Percentiles rank a stretch among this genome's conserved stretches.
Evolutionary conservation across 345 rosid genomes (phyloP).

Genomic region (Mangifera indica): DNA sequence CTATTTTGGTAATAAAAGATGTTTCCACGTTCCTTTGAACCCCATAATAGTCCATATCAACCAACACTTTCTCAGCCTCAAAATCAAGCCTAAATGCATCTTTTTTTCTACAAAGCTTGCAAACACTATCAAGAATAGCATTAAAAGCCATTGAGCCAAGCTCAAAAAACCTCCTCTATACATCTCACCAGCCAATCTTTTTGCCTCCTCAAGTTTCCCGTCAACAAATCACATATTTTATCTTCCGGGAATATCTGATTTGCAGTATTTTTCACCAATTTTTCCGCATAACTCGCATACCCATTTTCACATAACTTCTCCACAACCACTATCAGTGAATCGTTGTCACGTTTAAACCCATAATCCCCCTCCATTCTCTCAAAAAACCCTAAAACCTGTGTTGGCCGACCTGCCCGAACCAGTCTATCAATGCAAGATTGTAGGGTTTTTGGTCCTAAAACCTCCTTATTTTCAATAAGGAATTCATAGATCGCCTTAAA

Average conservation of each 20-base stretch:
- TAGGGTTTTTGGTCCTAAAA: slow-evolving; percentile 52
- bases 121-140: slow-evolving; percentile 78
- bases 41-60: slow-evolving; percentile 84
- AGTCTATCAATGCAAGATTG: slow-evolving; percentile 64
- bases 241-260: slow-evolving; percentile 91
- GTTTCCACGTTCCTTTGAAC: slow-evolving; percentile 85
- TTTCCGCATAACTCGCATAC: slow-evolving; percentile 74
- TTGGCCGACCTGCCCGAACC: slow-evolving; percentile 72
- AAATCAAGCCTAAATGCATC: slow-evolving; percentile 66
- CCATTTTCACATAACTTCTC: slow-evolving; percentile 70
- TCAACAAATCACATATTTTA: slow-evolving; percentile 64
- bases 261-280: slow-evolving; percentile 75
- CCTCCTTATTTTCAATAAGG: slow-evolving; percentile 44
- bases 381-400: slow-evolving; percentile 64
- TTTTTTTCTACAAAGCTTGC: slow-evolving; percentile 80
- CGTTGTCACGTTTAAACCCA: slow-evolving; percentile 67
- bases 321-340: slow-evolving; percentile 58
- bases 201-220: slow-evolving; percentile 87
- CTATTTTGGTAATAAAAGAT: no score
- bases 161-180: slow-evolving; percentile 93
- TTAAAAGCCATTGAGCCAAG: slow-evolving; percentile 65
- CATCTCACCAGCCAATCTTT: slow-evolving; percentile 89
- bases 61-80: slow-evolving; percentile 73
- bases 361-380: slow-evolving; percentile 78
- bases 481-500: slow-evolving; percentile 78